These are phyloP conservation scores for Phragmites australis DNA, from an alignment of 176 grass and related monocot genomes.

Conservation along the genomic window DNA sequence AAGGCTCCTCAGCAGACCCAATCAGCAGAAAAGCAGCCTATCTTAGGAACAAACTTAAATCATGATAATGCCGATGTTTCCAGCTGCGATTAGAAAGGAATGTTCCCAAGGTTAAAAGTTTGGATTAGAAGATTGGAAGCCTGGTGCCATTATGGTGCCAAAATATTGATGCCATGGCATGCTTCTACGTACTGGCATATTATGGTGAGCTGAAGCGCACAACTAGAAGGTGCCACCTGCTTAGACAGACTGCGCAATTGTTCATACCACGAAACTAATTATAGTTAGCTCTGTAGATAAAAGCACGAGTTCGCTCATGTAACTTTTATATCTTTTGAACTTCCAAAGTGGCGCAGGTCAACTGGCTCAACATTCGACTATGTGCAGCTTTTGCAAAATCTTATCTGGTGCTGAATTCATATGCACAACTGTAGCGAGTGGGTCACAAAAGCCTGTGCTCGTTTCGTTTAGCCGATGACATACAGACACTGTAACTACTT, in stretches of 20 bases:
- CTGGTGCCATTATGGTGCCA: neutral
- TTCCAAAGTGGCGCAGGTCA: neutral
- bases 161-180: neutral
- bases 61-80: slow-evolving; percentile 34
- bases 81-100: neutral
- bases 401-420: neutral
- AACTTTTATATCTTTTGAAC: neutral
- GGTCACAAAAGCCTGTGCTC: neutral
- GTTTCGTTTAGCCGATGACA: neutral
- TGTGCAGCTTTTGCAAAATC: neutral
- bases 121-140: slow-evolving; percentile 22
- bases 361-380: neutral
- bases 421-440: neutral
- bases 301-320: neutral
- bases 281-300: slow-evolving; percentile 47
- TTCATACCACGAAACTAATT: slow-evolving; percentile 28
- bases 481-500: slow-evolving; percentile 13
- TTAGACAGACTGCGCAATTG: neutral
- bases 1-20: slow-evolving; percentile 77
- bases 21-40: slow-evolving; percentile 75
- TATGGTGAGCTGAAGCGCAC: neutral
- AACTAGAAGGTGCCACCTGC: slow-evolving; percentile 4
- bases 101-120: neutral
- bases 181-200: neutral
- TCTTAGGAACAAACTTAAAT: slow-evolving; percentile 71